Conservation (phyloP, 106 monocot species). For the Dendrobium catenatum region DNA sequence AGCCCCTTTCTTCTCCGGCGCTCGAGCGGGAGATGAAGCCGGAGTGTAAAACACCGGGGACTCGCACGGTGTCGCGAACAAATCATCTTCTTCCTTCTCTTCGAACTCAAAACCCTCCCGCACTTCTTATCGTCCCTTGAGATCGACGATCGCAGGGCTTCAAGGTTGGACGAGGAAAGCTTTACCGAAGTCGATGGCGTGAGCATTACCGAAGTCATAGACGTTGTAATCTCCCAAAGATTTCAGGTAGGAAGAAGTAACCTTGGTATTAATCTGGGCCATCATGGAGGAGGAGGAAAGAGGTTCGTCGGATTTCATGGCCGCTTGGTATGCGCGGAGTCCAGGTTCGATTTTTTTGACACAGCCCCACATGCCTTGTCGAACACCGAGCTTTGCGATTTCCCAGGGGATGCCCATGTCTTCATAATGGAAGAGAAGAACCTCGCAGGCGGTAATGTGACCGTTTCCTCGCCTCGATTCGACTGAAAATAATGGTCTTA, state of each 20-base stretch:
- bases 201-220: too few species aligned
- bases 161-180: too few species aligned
- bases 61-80: too few species aligned
- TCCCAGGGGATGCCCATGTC: constrained; percentile 98
- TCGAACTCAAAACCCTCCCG: too few species aligned
- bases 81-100: too few species aligned
- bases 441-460: constrained; percentile 71
- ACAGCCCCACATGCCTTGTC: constrained; percentile 92
- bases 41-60: too few species aligned
- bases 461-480: constrained; percentile 69
- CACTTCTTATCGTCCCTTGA: too few species aligned
- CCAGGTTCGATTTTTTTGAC: constrained; percentile 88
- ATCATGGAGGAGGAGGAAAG: constrained; percentile 36
- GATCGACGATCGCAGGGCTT: too few species aligned
- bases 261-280: constrained; percentile 52
- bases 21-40: too few species aligned
- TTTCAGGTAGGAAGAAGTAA: constrained; percentile 30
- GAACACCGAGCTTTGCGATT: constrained; percentile 76
- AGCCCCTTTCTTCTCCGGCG: too few species aligned
- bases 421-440: constrained; percentile 86
- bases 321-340: constrained; percentile 61
- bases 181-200: too few species aligned
- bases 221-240: constrained; percentile 18
- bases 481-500: constrained; percentile 21
- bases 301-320: constrained; percentile 29